These are phyloP conservation scores for Trypanosoma lewisi DNA, from an alignment of 208 protist species.

Conservation along the genomic window DNA sequence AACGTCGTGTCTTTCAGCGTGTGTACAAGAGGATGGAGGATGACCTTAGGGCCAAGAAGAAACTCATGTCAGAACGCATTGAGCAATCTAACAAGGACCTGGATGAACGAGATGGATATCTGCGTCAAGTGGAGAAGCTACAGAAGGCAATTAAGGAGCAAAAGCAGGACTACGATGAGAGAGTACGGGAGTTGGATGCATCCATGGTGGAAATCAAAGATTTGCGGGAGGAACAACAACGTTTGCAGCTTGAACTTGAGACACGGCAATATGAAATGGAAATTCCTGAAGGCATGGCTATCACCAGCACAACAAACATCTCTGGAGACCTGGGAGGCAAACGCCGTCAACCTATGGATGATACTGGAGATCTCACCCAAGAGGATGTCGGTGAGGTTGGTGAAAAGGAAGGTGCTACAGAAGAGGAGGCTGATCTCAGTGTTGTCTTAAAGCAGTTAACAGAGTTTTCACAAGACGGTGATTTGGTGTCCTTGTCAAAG, in stretches of 20 bases:
- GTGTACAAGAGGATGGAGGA: constrained; percentile 95
- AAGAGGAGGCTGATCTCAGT: constrained; percentile 40
- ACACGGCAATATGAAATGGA: constrained; percentile 81
- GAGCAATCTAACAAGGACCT: constrained; percentile 94
- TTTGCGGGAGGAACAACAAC: constrained; percentile 83
- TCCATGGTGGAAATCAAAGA: constrained; percentile 88
- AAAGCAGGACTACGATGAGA: constrained; percentile 71
- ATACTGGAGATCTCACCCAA: constrained; percentile 2
- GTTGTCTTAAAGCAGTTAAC: constrained; percentile 83
- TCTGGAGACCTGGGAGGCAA: neutral
- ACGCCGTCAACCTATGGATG: constrained; percentile 18
- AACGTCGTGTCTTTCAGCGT: constrained; percentile 96
- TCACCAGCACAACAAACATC: neutral
- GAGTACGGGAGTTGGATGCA: constrained; percentile 72
- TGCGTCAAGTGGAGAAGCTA: constrained; percentile 84
- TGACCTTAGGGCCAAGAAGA: constrained; percentile 92
- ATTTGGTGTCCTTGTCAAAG: constrained; percentile 83
- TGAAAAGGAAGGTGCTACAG: constrained; percentile 16
- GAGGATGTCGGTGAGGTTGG: constrained; percentile 33
- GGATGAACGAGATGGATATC: constrained; percentile 92
- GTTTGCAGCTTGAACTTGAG: constrained; percentile 82
- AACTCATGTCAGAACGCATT: constrained; percentile 93
- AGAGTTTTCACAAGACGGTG: constrained; percentile 72
- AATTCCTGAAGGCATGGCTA: constrained; percentile 30
- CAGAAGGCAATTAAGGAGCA: constrained; percentile 72